Evolutionary conservation across 495 filamentous ascomycete genomes (phyloP).

Genomic region (Talaromyces adpressus): DNA sequence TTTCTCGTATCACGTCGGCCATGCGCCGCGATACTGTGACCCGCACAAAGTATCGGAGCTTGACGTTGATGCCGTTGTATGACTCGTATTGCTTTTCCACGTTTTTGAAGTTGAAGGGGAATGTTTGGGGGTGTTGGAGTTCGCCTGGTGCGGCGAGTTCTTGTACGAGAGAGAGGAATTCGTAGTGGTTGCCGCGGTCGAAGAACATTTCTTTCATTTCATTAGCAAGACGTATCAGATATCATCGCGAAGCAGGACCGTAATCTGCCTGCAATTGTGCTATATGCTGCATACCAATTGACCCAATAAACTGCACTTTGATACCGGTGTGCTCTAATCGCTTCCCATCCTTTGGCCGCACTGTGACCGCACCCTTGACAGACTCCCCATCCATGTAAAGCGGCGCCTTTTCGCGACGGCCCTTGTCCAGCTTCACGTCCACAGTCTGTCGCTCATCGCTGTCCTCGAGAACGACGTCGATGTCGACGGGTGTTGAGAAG

Average conservation of each 20-base stretch:
- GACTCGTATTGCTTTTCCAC: slow-evolving; percentile 99
- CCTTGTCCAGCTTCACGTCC: slow-evolving; percentile 97
- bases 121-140: slow-evolving; percentile 95
- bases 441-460: slow-evolving; percentile 89
- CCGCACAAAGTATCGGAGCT: slow-evolving; percentile 95
- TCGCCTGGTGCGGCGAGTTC: slow-evolving; percentile 95
- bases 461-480: slow-evolving; percentile 96
- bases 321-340: slow-evolving; percentile 96
- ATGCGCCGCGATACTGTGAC: slow-evolving; percentile 95
- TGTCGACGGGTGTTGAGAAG: slow-evolving; percentile 96
- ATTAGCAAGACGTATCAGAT: not conserved
- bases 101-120: slow-evolving; percentile 99
- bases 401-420: slow-evolving; percentile 89
- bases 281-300: slow-evolving; percentile 61
- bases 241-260: not conserved
- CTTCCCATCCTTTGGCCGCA: slow-evolving; percentile 97
- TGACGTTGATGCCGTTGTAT: slow-evolving; percentile 99
- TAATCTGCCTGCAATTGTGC: no score
- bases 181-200: slow-evolving; percentile 97
- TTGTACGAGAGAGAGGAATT: slow-evolving; percentile 93
- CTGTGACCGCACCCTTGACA: slow-evolving; percentile 89
- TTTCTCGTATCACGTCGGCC: slow-evolving; percentile 96
- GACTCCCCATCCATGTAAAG: slow-evolving; percentile 98
- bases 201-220: slow-evolving; percentile 85
- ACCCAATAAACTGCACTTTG: slow-evolving; percentile 99